Evolutionary conservation across 2,329 filamentous ascomycete genomes (phyloP), one percentile per base, ranked within the genome.

Genomic region (Calonectria pseudoreteaudii): DNA sequence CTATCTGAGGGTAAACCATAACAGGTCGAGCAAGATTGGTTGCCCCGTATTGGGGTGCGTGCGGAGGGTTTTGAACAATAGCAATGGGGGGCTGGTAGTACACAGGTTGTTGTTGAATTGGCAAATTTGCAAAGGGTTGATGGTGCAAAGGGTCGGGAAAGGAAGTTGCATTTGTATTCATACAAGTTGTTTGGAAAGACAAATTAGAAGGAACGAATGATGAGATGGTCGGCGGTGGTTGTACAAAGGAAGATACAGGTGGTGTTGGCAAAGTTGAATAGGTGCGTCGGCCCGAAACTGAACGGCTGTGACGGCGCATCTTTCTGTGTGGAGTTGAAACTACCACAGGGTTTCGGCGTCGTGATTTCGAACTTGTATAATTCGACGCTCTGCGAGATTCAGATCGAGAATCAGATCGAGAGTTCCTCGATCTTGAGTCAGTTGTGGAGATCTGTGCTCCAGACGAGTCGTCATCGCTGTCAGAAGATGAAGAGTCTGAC

Each of bases 21-120:
- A 66, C 30, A 41, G 71, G 70, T 20, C 47, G 74, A 49, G 58
- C 47, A 34, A 73, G 18, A 5, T 67, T 38, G 11, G 41, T 65
- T 1, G 60, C 18, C 4, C 75, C 50, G 62, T 74, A 75, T 20
- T 77, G 79, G 66, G 72, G 50, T 10, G 73, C 76, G 70, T 58
- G 73, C 10, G 31, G 49, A 71, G 60, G 38, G 38, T 41, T 47
- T n/a, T 71, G 68, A 38, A 78, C 71, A 72, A 74, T 76, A 70
- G 70, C 74, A 70, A 79, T 23, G 28, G 69, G 79, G 5, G 74
- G 60, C 30, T 78, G 79, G 34, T 78, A 79, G 41, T 78, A 80
- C 64, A 79, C 44, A 62, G 66, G 71, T 64, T 73, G 75, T 60
- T 75, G 79, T 34, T 74, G 74, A 66, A 72, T 66, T 38, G 70